A percentile compares a stretch with the other conserved stretches of the same genome.
phyloP scores from a whole-genome alignment of 306 rosid genomes.

The Acmispon strigosus region DNA sequence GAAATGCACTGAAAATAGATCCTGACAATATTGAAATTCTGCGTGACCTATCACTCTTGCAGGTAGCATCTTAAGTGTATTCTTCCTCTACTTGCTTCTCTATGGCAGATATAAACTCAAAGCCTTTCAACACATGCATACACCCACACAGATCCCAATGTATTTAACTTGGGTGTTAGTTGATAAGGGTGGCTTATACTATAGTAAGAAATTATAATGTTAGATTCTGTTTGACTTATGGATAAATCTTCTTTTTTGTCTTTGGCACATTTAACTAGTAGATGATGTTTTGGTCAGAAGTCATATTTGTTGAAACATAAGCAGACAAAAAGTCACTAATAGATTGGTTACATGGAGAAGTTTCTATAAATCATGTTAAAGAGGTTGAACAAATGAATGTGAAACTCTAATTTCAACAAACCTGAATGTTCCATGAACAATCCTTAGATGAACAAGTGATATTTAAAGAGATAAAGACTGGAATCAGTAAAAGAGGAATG shows the following conservation, averaged over 20 bases:
- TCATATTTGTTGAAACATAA: neutral
- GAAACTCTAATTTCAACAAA: neutral
- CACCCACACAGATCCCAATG: neutral
- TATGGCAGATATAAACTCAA: neutral
- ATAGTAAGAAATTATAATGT: neutral
- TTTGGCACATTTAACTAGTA: neutral
- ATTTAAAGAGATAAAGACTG: neutral
- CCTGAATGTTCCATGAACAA: neutral
- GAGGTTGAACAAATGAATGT: neutral
- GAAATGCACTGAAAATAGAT: slow-evolving; percentile 89
- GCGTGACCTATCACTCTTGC: slow-evolving; percentile 86
- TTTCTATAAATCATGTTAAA: neutral
- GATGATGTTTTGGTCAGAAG: neutral
- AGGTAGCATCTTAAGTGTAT: slow-evolving; percentile 40
- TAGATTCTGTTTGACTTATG: neutral
- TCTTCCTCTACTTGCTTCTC: slow-evolving; percentile 8
- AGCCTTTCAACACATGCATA: neutral
- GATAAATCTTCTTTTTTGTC: neutral
- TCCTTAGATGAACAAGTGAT: neutral
- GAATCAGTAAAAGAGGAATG: no score
- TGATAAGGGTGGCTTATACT: neutral
- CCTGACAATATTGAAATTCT: slow-evolving; percentile 97
- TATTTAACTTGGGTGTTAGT: neutral
- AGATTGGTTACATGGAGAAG: neutral
- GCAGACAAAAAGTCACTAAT: neutral